Evolutionary conservation across 805 yeast genomes (phyloP).

Genomic region (Ogataea thermomethanolica): DNA sequence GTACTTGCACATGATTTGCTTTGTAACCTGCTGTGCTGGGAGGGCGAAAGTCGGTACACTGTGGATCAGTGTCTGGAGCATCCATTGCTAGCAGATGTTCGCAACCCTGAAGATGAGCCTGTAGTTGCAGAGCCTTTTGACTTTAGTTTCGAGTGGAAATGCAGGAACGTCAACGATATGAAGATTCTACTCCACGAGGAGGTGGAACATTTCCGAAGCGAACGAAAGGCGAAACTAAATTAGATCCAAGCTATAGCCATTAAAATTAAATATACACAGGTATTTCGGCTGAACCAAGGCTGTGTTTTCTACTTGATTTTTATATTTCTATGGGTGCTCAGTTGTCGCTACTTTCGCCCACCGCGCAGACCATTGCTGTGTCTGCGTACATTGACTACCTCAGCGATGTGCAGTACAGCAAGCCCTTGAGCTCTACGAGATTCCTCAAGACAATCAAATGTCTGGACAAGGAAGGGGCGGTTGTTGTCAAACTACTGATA

Average conservation of each 20-base stretch:
- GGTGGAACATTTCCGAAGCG: slow-evolving; percentile 46
- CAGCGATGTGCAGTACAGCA: slow-evolving; percentile 68
- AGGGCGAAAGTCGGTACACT: slow-evolving; percentile 47
- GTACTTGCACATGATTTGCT: slow-evolving; percentile 50
- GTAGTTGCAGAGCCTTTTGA: slow-evolving; percentile 50
- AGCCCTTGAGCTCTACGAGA: slow-evolving; percentile 73
- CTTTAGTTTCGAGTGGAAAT: slow-evolving; percentile 59
- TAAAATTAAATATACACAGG: background rate
- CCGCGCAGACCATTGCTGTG: slow-evolving; percentile 87
- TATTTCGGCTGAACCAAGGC: slow-evolving; percentile 1
- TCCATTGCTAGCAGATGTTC: slow-evolving; percentile 48
- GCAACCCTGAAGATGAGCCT: slow-evolving; percentile 57
- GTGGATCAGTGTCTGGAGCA: slow-evolving; percentile 59
- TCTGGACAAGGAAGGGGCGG: slow-evolving; percentile 64
- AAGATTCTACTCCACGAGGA: slow-evolving; percentile 49
- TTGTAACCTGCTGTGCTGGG: slow-evolving; percentile 60
- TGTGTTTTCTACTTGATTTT: slow-evolving; percentile 2
- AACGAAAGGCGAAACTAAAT: slow-evolving; percentile 18
- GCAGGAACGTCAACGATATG: slow-evolving; percentile 40
- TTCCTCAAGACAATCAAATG: slow-evolving; percentile 86
- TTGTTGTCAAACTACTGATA: slow-evolving; percentile 77
- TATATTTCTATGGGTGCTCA: slow-evolving; percentile 70
- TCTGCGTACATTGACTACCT: slow-evolving; percentile 86
- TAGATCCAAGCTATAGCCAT: slow-evolving; percentile 4
- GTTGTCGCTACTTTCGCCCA: slow-evolving; percentile 80